A percentile compares a stretch with the other conserved stretches of the same genome.
Evolutionary conservation across 805 yeast species (phyloP).

Genomic region (Yamadazyma sp.): DNA sequence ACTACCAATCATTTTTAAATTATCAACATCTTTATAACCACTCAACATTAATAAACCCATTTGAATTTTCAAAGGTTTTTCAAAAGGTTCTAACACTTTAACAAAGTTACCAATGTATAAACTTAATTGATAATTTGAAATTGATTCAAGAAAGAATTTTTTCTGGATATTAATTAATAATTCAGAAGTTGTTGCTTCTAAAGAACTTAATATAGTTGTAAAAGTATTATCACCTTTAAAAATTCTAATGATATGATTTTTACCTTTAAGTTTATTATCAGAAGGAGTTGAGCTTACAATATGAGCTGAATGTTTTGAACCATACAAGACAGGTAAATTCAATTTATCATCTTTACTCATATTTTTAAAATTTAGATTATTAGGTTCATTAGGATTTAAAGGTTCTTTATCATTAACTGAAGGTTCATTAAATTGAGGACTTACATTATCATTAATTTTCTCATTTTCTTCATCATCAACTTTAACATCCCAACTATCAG

Average conservation of each 20-base stretch:
- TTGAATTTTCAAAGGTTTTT: conserved; percentile 76
- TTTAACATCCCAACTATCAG: conserved; percentile 50
- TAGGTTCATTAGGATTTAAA: background rate
- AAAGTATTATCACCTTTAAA: conserved; percentile 83
- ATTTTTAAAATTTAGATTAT: conserved; percentile 3
- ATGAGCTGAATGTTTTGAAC: conserved; percentile 22
- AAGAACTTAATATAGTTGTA: conserved; percentile 76
- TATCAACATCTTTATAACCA: conserved; percentile 79
- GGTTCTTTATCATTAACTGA: background rate
- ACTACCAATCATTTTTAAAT: conserved; percentile 72
- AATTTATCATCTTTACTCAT: conserved; percentile 2
- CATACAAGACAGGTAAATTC: conserved; percentile 32
- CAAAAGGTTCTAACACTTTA: conserved; percentile 67
- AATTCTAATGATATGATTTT: conserved; percentile 59
- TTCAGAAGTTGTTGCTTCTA: conserved; percentile 75
- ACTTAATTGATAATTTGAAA: conserved; percentile 72
- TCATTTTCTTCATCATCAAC: conserved; percentile 15
- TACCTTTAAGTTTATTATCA: conserved; percentile 19
- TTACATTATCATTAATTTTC: no score
- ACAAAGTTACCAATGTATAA: conserved; percentile 73
- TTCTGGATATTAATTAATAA: conserved; percentile 67
- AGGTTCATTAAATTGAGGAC: background rate
- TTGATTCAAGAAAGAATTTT: conserved; percentile 69
- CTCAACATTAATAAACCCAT: conserved; percentile 66
- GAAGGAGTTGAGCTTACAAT: conserved; percentile 12